Conservation (phyloP, 2,329 filamentous ascomycete genomes). For the Penicillium sp. region DNA sequence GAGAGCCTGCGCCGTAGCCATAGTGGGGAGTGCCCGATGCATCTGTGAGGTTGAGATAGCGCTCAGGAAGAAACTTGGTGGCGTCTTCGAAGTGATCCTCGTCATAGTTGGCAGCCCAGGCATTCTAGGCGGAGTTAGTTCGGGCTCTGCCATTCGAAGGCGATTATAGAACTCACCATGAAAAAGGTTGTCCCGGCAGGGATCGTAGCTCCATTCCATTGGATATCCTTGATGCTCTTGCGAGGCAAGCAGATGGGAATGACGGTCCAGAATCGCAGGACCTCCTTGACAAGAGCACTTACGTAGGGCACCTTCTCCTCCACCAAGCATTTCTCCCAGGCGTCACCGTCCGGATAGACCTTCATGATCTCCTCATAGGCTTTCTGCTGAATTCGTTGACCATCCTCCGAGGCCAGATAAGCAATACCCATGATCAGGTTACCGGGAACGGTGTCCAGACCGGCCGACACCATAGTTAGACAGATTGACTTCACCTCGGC, state of each 20-base stretch:
- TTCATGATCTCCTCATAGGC: constrained; percentile 66
- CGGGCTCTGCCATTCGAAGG: not conserved
- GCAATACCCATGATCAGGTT: constrained; percentile 76
- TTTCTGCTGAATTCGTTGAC: constrained; percentile 64
- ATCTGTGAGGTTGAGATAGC: constrained; percentile 56
- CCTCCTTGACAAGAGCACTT: constrained; percentile 72
- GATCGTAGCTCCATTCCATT: constrained; percentile 61
- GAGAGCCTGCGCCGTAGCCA: constrained; percentile 57
- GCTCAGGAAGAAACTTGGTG: constrained; percentile 61
- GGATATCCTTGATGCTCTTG: constrained; percentile 65
- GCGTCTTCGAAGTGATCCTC: constrained; percentile 61
- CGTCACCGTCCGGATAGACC: constrained; percentile 66
- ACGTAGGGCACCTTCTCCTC: constrained; percentile 75
- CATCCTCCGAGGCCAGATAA: constrained; percentile 62
- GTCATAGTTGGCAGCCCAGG: constrained; percentile 71
- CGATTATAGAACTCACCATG: constrained; percentile 50
- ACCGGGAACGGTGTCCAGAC: constrained; percentile 73
- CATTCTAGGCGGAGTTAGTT: constrained; percentile 47
- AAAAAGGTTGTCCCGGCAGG: constrained; percentile 75
- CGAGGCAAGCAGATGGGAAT: constrained; percentile 73
- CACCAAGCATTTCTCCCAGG: constrained; percentile 66
- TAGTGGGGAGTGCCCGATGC: constrained; percentile 56
- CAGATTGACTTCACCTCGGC: constrained; percentile 76
- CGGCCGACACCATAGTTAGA: constrained; percentile 74
- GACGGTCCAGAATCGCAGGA: constrained; percentile 71